Base-by-base conservation (phyloP, 805 yeast species). In the Scheffersomyces stipitis region DNA sequence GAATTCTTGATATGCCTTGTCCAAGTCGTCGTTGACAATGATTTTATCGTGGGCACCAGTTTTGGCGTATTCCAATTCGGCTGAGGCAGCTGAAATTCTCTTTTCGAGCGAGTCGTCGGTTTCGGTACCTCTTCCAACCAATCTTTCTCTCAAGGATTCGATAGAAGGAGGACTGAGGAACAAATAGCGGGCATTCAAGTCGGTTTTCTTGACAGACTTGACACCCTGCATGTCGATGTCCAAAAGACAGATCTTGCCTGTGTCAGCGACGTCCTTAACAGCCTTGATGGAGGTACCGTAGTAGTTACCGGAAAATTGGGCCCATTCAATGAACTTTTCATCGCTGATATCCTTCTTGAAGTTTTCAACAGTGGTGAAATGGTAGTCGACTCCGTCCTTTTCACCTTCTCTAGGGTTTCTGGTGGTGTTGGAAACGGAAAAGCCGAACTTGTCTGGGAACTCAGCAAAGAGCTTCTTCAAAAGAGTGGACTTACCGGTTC, bases 181-280 rank as follows among this genome's bases (percentile, higher is more conserved):
- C 49, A 93, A 68, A 63, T 62, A 93, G 61, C 90, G 76, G 18
- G 99, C 96, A 51, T 86, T 80, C 52, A 93, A 73, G 48, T 78
- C 78, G 13, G 96, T 79, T 37, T 78, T 67, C 69, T 93, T 93
- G 47, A 93, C 96, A 17, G 88, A 75, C 68, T 86, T 83, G 54
- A 93, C 99, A 49, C 99, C 99, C 70, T 93, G 98, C 97, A 91
- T 90, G 76, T 93, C 99, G 49, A 93, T 93, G 66, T 93, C 99
- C 58, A 93, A 74, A 45, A 93, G 82, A 71, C 98, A 93, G 36
- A 82, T 83, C 62, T 75, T 80, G 51, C 88, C 86, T 35, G 65
- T 63, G 31, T 75, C 70, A 33, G 75, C 61, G 30, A 86, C 90
- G 45, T 81, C 83, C 51, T 85, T 76, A 31, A 93, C 97, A 20